These are phyloP conservation scores for Boletus rufocinnamomeus DNA, from an alignment of 768 basidiomycete species.

Conservation along the genomic window DNA sequence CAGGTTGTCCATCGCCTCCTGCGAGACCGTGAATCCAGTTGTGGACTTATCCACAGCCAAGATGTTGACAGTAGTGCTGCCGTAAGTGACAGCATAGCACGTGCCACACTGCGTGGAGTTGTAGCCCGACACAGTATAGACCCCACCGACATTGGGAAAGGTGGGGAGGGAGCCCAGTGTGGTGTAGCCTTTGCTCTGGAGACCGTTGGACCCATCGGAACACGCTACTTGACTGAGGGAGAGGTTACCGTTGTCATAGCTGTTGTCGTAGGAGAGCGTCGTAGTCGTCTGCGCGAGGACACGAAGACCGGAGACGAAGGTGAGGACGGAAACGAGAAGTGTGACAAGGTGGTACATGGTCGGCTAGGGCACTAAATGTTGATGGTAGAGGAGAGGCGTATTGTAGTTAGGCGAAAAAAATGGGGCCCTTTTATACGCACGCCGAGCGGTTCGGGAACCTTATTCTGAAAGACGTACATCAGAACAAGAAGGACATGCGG, in stretches of 20 bases:
- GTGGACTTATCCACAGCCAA: slow-evolving; percentile 55
- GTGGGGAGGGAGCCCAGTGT: slow-evolving; percentile 41
- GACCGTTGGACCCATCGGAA: slow-evolving; percentile 41
- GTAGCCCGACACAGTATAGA: slow-evolving; percentile 23
- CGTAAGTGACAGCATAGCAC: slow-evolving; percentile 35
- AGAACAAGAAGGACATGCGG: slow-evolving; percentile 1
- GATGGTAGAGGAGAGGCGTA: not conserved
- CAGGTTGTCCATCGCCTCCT: slow-evolving; percentile 30
- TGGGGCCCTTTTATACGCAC: slow-evolving; percentile 23
- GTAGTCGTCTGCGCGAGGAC: slow-evolving; percentile 23
- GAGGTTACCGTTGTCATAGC: slow-evolving; percentile 35
- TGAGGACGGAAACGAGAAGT: slow-evolving; percentile 16
- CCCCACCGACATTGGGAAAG: slow-evolving; percentile 41
- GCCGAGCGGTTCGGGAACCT: slow-evolving; percentile 2
- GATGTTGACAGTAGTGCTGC: slow-evolving; percentile 44
- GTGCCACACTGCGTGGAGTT: slow-evolving; percentile 31
- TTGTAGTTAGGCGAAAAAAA: not conserved
- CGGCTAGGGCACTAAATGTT: not conserved
- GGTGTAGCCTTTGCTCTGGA: slow-evolving; percentile 35
- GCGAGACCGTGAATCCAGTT: slow-evolving; percentile 41
- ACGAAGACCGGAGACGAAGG: slow-evolving; percentile 17
- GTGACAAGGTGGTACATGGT: slow-evolving; percentile 31
- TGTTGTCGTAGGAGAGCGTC: slow-evolving; percentile 40
- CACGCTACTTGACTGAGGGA: slow-evolving; percentile 38
- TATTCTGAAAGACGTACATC: not conserved